Base-by-base conservation (phyloP, 805 yeast genomes). In the Ogataea methanolica region DNA sequence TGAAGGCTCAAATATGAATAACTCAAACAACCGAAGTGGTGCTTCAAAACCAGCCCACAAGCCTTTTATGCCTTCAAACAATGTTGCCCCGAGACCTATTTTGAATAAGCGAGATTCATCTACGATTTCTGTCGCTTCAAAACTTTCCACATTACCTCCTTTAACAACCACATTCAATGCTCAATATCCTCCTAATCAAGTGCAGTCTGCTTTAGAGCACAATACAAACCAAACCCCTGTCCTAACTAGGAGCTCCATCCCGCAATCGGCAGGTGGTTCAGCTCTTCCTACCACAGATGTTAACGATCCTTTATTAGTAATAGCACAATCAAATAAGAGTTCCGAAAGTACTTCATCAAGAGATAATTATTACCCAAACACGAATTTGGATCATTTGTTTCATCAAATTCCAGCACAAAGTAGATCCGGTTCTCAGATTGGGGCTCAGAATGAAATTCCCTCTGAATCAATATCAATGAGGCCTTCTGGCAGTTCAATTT, bases 401-500 rank as follows among this genome's bases (percentile, higher is more conserved):
- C 31, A 26, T 26, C 31, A 26, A 22, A 11, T 26, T 16, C 22
- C 14, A 5, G 15, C 19, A 33, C 15, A 31, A 33, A 21, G 6
- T 6, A 26, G 11, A 26, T 26, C 31, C 2, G 1, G 26, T 14
- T n/a, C 22, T 16, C 41, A 6, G n/a, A 16, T 19, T 15, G 35
- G 47, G 19, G 39, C 51, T 12, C 45, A 56, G 15, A 23, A 22
- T 15, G 45, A 55, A 6, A 41, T 51, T 14, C 50, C 53, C 5
- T 19, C 57, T 39, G 59, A 59, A 48, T 41, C 62, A 3, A 47
- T 7, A 2, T 12, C 41, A 6, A 39, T 44, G 46, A 44, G 42
- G 17, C 46, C 33, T 5, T 33, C 35, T 21, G 43, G 55, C 19
- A 56, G 68, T 36, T 53, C 68, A 4, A 62, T 78, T 11, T 76